These are phyloP conservation scores for Dictyophora rubrovolvata DNA, from an alignment of 768 basidiomycete genomes.

Conservation along the genomic window DNA sequence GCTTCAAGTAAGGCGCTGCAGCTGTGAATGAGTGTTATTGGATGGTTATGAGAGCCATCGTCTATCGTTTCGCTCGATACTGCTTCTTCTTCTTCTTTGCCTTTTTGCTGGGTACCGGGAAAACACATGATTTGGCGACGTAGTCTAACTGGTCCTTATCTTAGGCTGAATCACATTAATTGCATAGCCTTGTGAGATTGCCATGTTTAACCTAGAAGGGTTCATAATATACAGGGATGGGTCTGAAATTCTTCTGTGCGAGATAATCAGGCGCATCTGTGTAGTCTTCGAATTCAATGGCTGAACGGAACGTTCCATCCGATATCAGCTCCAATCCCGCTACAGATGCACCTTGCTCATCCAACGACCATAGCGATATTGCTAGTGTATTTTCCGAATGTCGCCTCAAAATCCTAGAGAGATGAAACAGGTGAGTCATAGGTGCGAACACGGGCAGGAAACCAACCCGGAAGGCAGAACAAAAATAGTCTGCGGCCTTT, in stretches of 20 bases:
- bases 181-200: not conserved
- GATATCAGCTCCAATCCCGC: slow-evolving; percentile 32
- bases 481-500: slow-evolving; percentile 35
- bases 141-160: not conserved
- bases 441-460: not conserved
- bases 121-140: not conserved
- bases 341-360: slow-evolving; percentile 31
- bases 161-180: slow-evolving; percentile 4
- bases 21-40: too few species aligned
- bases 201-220: slow-evolving; percentile 1
- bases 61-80: too few species aligned
- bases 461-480: slow-evolving; percentile 39
- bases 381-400: slow-evolving; percentile 36
- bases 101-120: not conserved
- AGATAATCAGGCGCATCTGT: slow-evolving; percentile 29
- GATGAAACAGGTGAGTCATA: not conserved
- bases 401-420: slow-evolving; percentile 30
- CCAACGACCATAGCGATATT: slow-evolving; percentile 41
- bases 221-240: slow-evolving; percentile 10
- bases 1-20: too few species aligned
- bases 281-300: slow-evolving; percentile 32
- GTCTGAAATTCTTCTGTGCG: slow-evolving; percentile 25
- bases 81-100: too few species aligned
- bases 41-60: too few species aligned
- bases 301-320: slow-evolving; percentile 35